A percentile compares a stretch with the other conserved stretches of the same genome.
These are phyloP conservation scores for Cnidoscolus chayamansa DNA, from an alignment of 441 rosid genomes.

Conservation along the genomic window DNA sequence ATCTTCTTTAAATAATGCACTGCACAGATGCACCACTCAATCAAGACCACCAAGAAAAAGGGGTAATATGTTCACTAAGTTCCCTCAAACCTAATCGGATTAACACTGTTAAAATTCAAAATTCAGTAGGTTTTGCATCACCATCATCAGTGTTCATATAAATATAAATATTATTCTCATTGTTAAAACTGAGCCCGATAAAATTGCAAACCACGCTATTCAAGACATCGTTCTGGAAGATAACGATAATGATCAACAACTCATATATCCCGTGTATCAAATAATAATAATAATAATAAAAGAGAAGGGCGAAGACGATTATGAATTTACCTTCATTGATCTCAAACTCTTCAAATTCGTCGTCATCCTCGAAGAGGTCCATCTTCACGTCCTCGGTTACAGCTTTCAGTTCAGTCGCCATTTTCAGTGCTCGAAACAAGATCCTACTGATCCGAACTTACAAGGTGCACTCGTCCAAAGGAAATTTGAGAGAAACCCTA, in stretches of 20 bases:
- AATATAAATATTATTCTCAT: no score
- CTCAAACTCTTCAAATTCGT: constrained; percentile 90
- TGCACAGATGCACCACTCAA: no score
- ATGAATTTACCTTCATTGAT: constrained; percentile 54
- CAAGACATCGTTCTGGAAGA: no score
- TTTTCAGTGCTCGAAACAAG: constrained; percentile 17
- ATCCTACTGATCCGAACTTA: neutral
- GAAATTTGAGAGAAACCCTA: constrained; percentile 17
- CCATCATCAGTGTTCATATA: no score
- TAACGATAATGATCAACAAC: neutral
- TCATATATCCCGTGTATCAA: neutral
- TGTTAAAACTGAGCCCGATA: no score
- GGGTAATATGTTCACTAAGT: neutral
- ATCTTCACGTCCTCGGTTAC: constrained; percentile 60
- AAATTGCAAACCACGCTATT: no score
- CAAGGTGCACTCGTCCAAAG: neutral
- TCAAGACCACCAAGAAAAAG: neutral
- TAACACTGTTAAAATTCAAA: no score
- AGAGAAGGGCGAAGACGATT: neutral
- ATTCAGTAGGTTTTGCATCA: no score
- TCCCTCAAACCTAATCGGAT: no score
- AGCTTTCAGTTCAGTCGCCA: constrained; percentile 71
- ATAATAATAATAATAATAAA: neutral
- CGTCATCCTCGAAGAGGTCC: constrained; percentile 91
- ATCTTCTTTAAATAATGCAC: no score